These are phyloP conservation scores for Fusarium sp. DNA, from an alignment of 2,329 filamentous ascomycete genomes.

Conservation along the genomic window DNA sequence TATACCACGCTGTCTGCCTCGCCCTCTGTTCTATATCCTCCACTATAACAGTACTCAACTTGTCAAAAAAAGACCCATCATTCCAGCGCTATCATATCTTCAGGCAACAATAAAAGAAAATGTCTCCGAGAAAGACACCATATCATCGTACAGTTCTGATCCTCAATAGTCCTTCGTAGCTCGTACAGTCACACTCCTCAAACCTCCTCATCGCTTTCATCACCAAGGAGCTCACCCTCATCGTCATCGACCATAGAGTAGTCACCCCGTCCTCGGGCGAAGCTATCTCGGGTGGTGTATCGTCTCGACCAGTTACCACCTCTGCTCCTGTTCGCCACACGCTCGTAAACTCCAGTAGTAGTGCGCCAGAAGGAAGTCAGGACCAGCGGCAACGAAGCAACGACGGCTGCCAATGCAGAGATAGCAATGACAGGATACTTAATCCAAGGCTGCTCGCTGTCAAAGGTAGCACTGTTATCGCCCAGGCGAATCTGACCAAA, in stretches of 20 bases:
- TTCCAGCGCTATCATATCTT: constrained; percentile 27
- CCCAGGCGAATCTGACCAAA: constrained; percentile 94
- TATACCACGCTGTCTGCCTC: constrained; percentile 18
- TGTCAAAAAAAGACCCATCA: constrained; percentile 14
- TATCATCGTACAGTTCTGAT: constrained; percentile 25
- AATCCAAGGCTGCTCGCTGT: constrained; percentile 81
- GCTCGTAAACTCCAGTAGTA: constrained; percentile 64
- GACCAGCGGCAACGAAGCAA: constrained; percentile 76
- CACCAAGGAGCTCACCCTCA: constrained; percentile 92
- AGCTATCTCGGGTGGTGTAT: constrained; percentile 90
- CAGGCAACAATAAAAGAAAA: constrained; percentile 20
- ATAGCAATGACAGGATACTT: constrained; percentile 83
- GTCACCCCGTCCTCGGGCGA: constrained; percentile 87
- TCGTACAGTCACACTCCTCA: constrained; percentile 45
- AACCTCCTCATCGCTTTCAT: constrained; percentile 92
- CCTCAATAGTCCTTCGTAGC: constrained; percentile 19
- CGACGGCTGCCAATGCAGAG: constrained; percentile 72
- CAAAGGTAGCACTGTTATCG: constrained; percentile 69
- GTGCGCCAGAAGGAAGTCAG: constrained; percentile 78
- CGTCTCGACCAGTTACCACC: constrained; percentile 68
- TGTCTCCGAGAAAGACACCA: constrained; percentile 27
- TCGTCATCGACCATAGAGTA: constrained; percentile 92
- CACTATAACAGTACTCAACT: constrained; percentile 6
- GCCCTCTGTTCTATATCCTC: constrained; percentile 29
- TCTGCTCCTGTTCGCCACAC: constrained; percentile 62